Base-by-base conservation (phyloP, 805 yeast genomes). In the Candida sphagnicola region DNA sequence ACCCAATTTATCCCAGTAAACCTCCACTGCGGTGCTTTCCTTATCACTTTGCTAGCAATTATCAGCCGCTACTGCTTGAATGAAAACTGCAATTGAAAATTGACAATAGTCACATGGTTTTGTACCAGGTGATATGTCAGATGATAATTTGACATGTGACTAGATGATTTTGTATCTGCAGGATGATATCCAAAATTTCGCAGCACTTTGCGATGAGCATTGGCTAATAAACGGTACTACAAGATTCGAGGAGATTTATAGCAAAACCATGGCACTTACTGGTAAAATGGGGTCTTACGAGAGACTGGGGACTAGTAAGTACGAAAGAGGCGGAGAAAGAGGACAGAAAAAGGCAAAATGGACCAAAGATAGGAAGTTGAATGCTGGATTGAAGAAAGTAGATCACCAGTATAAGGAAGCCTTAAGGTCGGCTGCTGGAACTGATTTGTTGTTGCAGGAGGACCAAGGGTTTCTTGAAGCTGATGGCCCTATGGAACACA, bases 401-500 rank as follows among this genome's bases (percentile, higher is more conserved):
- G 95, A 91, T 56, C 70, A 72, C 29, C 82, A 82, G 50, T 85
- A 84, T 60, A 75, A 78, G 46, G 84, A 82, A 43, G 95, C 96
- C 1, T 77, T 85, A n/a, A 70, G 74, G 47, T 75, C 88, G 8
- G 96, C 96, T 2, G 88, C 90, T 8, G 80, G 83, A 4, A 85
- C 97, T 0, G 97, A 93, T 51, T 74, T 88, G 52, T 71, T 93
- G 45, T 66, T 88, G 24, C 86, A 85, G 44, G 98, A 93, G 65
- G 82, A 84, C 19, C 76, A 73, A 4, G 99, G 99, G 33, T 84
- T 72, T 52, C 60, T 93, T 45, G 99, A 93, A 60, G 88, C 96
- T 4, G 99, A 93, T 53, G 82, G 82, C n/a, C 64, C 62, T 4
- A 81, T 91, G 90, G 99, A 93, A 63, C 82, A 79, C 59, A 93